Percentiles rank a stretch among this genome's conserved stretches.
Evolutionary conservation across 2,329 filamentous ascomycete genomes (phyloP).

Genomic region (Fusarium sambucinum): DNA sequence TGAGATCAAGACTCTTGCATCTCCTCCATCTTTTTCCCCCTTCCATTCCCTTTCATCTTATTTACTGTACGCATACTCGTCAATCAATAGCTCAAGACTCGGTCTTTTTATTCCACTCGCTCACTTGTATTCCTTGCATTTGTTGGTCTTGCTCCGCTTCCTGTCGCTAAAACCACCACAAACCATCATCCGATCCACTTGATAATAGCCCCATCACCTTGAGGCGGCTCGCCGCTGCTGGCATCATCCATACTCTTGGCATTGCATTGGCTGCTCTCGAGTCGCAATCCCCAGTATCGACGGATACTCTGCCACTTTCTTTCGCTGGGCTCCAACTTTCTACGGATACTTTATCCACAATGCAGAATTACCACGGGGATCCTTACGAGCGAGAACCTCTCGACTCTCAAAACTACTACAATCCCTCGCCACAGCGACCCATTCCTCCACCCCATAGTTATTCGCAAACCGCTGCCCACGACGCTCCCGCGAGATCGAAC

Average conservation of each 20-base stretch:
- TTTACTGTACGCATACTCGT: constrained; percentile 15
- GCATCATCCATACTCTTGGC: constrained; percentile 37
- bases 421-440: constrained; percentile 41
- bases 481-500: constrained; percentile 38
- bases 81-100: constrained; percentile 27
- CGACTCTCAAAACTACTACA: constrained; percentile 46
- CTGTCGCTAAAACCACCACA: constrained; percentile 24
- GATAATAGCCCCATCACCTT: constrained; percentile 14
- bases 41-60: constrained; percentile 17
- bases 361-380: constrained; percentile 52
- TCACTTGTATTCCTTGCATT: constrained; percentile 35
- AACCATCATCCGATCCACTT: constrained; percentile 21
- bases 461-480: constrained; percentile 45
- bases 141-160: constrained; percentile 22
- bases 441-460: constrained; percentile 42
- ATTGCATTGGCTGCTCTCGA: constrained; percentile 22
- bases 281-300: constrained; percentile 15
- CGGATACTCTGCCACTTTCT: constrained; percentile 7
- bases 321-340: constrained; percentile 29
- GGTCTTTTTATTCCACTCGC: constrained; percentile 31
- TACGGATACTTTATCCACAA: constrained; percentile 36
- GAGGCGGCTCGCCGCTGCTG: constrained; percentile 43
- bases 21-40: constrained; percentile 25
- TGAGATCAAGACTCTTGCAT: constrained; percentile 6
- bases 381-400: constrained; percentile 55